Base-by-base conservation (phyloP, 2,329 filamentous ascomycete genomes). In the Tympanopsis confertula region DNA sequence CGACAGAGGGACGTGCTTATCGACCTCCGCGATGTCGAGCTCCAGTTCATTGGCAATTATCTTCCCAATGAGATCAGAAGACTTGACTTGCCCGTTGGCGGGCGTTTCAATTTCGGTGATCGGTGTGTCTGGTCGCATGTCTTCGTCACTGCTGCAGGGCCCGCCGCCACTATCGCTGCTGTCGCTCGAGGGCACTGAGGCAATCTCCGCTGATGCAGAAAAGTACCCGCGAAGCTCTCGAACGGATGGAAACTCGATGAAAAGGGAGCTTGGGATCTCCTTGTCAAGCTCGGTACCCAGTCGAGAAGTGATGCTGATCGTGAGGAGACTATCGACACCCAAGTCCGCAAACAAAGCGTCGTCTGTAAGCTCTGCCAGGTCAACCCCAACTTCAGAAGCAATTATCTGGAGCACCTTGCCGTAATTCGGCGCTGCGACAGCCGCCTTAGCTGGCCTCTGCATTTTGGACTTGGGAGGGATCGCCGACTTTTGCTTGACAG, bases 321-420 rank as follows among this genome's bases (percentile, higher is more conserved):
- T 50, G 20, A 54, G 37, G 7, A 55, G 41, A 20, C 49, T 52
- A 40, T 56, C 53, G 24, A 56, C 43, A 2, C 53, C 53, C 14
- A 52, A 35, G 35, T 54, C 50, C 15, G 47, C 47, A 24, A 55
- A 47, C 1, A 41, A 44, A 3, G 42, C 33, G 19, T 47, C 44
- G 5, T 43, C 44, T 2, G 37, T 39, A 13, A 50, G 35, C 19
- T 47, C 44, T 4, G 28, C 26, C 14, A 43, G 5, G 15, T 42
- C 39, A 12, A 45, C 39, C 13, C 43, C 43, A 5, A 44, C 40
- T 24, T 48, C 46, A 4, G 39, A 39, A 14, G 41, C 42, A 13
- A 47, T 41, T 2, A 41, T 36, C 5, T 24, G n/a, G 18, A 37
- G 18, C 10, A 28, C 36, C 4, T 20, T 13, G 15, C 18, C 22